A percentile compares a stretch with the other conserved stretches of the same genome.
Conservation (phyloP, 2,329 filamentous ascomycete genomes). For the Aspergillus sp. region DNA sequence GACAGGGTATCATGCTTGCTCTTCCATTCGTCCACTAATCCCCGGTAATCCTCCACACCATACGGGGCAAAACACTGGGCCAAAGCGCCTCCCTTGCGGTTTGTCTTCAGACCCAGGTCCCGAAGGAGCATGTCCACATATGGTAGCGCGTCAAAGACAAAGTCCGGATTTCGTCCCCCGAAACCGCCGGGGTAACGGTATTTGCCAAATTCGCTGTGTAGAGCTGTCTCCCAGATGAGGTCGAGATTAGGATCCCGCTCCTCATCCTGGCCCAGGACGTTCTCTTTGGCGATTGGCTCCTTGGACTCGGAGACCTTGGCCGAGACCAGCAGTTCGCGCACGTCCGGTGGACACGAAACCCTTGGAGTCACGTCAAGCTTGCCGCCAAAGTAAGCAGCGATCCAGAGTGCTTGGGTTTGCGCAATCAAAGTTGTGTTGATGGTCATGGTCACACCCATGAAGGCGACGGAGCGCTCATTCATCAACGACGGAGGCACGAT, state of each 20-base stretch:
- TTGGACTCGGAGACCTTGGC: neutral
- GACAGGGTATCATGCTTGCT: conserved; percentile 10
- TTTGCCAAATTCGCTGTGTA: conserved; percentile 62
- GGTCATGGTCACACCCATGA: conserved; percentile 43
- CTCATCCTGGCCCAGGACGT: conserved; percentile 5
- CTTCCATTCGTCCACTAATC: conserved; percentile 39
- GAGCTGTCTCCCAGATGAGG: conserved; percentile 50
- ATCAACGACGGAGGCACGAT: conserved; percentile 40
- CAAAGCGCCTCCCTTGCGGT: conserved; percentile 28
- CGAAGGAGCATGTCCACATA: conserved; percentile 63
- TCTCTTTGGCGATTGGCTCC: neutral
- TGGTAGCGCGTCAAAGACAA: conserved; percentile 69
- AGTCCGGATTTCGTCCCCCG: conserved; percentile 51
- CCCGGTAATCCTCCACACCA: conserved; percentile 34
- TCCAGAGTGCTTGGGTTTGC: conserved; percentile 53
- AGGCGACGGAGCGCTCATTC: conserved; percentile 41
- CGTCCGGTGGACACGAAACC: neutral
- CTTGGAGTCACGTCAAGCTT: conserved; percentile 34
- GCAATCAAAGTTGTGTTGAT: conserved; percentile 41
- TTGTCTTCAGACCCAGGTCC: conserved; percentile 56
- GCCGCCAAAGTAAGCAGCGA: conserved; percentile 57
- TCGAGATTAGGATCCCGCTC: conserved; percentile 9
- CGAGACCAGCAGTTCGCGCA: neutral
- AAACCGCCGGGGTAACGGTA: conserved; percentile 59
- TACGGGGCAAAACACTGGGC: conserved; percentile 34